These are phyloP conservation scores for Xylaria digitata DNA, from an alignment of 2,329 filamentous ascomycete genomes.

Conservation along the genomic window DNA sequence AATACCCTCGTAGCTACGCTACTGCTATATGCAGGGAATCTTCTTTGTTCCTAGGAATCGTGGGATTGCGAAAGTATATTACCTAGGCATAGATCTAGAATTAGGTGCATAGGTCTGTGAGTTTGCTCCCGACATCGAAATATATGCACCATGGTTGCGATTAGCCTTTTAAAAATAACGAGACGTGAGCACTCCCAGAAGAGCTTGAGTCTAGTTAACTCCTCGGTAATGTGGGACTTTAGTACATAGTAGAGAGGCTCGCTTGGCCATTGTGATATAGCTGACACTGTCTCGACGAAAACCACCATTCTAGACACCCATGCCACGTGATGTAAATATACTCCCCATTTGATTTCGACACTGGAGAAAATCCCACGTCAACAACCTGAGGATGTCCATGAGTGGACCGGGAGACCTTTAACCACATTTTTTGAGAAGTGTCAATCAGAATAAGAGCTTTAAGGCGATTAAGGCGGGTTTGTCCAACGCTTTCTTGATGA, in stretches of 20 bases:
- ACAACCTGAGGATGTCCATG: conserved; percentile 2
- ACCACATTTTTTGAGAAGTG: conserved; percentile 16
- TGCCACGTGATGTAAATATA: conserved; percentile 18
- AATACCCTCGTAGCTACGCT: too few species aligned
- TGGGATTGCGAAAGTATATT: too few species aligned
- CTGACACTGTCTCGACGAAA: conserved; percentile 5
- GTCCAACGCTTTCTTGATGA: conserved; percentile 11
- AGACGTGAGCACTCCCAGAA: too few species aligned
- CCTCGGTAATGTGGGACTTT: too few species aligned
- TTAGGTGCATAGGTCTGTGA: too few species aligned
- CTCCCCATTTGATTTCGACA: conserved; percentile 3
- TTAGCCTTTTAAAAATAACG: too few species aligned
- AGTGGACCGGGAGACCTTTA: neutral
- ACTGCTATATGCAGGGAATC: too few species aligned
- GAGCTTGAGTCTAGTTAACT: too few species aligned
- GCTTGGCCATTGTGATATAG: conserved; percentile 13
- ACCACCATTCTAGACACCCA: conserved; percentile 14
- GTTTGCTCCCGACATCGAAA: too few species aligned
- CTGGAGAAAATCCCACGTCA: neutral
- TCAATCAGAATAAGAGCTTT: conserved; percentile 6
- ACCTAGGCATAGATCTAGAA: too few species aligned
- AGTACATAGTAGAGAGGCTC: conserved; percentile 11
- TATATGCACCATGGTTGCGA: too few species aligned
- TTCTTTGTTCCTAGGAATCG: too few species aligned
- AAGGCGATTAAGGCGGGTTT: conserved; percentile 15